Evolutionary conservation across 495 filamentous ascomycete genomes (phyloP), one percentile per base, ranked within the genome.

Genomic region (Copromyces sp.): DNA sequence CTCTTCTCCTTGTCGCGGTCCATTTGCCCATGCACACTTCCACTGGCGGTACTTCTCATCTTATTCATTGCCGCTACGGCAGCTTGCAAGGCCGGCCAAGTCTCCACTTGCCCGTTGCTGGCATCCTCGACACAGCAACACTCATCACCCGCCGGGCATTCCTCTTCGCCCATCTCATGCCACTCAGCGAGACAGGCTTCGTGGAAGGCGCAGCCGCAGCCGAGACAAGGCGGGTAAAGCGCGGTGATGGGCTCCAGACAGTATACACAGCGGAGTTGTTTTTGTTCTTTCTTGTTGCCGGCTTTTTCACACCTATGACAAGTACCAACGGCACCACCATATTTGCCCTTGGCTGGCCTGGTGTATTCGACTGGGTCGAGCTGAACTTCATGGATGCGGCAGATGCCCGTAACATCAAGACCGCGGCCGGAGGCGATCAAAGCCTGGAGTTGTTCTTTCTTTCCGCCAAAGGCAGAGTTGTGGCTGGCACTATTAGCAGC

Each of bases 201-300:
- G 77, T 91, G 89, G 16, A 81, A 82, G 14, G 85, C 86, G 73
- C 89, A 90, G n/a, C 89, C 89, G 73, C 89, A 91, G 68, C 79
- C 80, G 7, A 90, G 79, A 75, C 89, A 91, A 7, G 89, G 82
- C 5, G 84, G 80, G 77, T 89, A 91, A 0, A 88, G 79, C 0
- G 85, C 85, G 68, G 82, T 82, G 70, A 90, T 82, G 20, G 87
- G 84, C 71, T 89, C 86, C 72, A 83, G 81, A 74, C 89, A 91
- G 73, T 90, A 86, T 24, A 87, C 85, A 74, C 89, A 91, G 24
- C 78, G 79, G 40, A 90, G 80, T 69, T 87, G 87, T 3, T 79
- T 82, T 75, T 90, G 88, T 24, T 82, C 81, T 20, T 79, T 75
- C 47, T 68, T 73, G 17, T 86, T 86, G 76, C 84, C 85, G 69